phyloP scores from a whole-genome alignment of 805 yeast genomes.

The Maudiozyma barnettii region DNA sequence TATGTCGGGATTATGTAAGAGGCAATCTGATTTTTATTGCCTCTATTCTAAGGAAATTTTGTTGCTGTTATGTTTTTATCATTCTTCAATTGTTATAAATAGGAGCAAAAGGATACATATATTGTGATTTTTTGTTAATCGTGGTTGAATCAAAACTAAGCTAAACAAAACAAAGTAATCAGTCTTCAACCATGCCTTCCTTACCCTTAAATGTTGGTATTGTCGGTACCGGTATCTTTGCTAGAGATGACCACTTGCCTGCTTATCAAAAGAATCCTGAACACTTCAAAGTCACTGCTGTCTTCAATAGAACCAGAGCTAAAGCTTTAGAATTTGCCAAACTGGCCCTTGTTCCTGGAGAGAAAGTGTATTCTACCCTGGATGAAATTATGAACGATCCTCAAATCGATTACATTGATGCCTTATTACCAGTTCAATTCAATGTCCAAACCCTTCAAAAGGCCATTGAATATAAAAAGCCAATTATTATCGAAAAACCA shows the following conservation, averaged over 20 bases:
- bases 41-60: too few species aligned
- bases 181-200: neutral
- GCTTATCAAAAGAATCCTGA: slow-evolving; percentile 42
- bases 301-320: slow-evolving; percentile 70
- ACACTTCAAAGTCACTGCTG: slow-evolving; percentile 50
- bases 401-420: slow-evolving; percentile 67
- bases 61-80: too few species aligned
- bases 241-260: slow-evolving; percentile 74
- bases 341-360: slow-evolving; percentile 40
- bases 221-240: slow-evolving; percentile 81
- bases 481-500: slow-evolving; percentile 80
- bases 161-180: neutral
- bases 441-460: slow-evolving; percentile 57
- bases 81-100: too few species aligned
- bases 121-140: too few species aligned
- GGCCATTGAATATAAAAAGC: slow-evolving; percentile 66
- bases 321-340: slow-evolving; percentile 80
- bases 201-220: slow-evolving; percentile 44
- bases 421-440: slow-evolving; percentile 77
- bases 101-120: too few species aligned
- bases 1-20: too few species aligned
- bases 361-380: slow-evolving; percentile 48
- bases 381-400: slow-evolving; percentile 62
- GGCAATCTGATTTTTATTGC: too few species aligned
- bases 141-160: neutral